phyloP scores from a whole-genome alignment of 208 protist species.

The Leptomonas seymouri region DNA sequence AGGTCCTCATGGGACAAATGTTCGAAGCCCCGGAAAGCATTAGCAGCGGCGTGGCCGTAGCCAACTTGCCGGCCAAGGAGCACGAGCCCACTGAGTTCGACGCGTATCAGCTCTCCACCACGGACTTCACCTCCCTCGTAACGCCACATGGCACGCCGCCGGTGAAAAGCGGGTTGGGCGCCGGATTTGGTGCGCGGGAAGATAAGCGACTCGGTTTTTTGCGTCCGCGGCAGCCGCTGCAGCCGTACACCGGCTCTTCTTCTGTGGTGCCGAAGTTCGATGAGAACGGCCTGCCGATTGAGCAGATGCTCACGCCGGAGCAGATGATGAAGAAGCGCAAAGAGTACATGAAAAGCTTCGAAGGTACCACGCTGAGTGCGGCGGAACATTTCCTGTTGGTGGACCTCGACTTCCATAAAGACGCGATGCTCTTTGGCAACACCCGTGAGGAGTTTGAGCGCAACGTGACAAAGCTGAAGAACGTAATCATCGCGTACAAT shows the following conservation, averaged over 20 bases:
- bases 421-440: conserved; percentile 80
- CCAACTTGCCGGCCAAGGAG: conserved; percentile 63
- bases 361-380: conserved; percentile 78
- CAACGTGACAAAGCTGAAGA: conserved; percentile 80
- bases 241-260: conserved; percentile 54
- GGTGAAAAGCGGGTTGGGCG: conserved; percentile 61
- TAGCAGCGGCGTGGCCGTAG: conserved; percentile 51
- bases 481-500: conserved; percentile 80
- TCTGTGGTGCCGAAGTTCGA: conserved; percentile 62
- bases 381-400: conserved; percentile 89
- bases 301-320: conserved; percentile 60
- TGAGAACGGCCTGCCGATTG: conserved; percentile 70
- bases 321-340: conserved; percentile 70
- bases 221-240: conserved; percentile 62
- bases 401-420: conserved; percentile 88
- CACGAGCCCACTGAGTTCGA: conserved; percentile 68
- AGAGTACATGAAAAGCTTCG: conserved; percentile 83
- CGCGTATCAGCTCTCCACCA: conserved; percentile 73
- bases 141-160: conserved; percentile 51
- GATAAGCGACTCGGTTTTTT: conserved; percentile 88
- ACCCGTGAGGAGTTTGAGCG: conserved; percentile 83
- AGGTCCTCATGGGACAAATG: conserved; percentile 61
- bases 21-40: conserved; percentile 43
- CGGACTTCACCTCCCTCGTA: conserved; percentile 80
- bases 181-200: conserved; percentile 77